Base-by-base conservation (phyloP, 1,284 basidiomycete species). In the Flammula alnicola region DNA sequence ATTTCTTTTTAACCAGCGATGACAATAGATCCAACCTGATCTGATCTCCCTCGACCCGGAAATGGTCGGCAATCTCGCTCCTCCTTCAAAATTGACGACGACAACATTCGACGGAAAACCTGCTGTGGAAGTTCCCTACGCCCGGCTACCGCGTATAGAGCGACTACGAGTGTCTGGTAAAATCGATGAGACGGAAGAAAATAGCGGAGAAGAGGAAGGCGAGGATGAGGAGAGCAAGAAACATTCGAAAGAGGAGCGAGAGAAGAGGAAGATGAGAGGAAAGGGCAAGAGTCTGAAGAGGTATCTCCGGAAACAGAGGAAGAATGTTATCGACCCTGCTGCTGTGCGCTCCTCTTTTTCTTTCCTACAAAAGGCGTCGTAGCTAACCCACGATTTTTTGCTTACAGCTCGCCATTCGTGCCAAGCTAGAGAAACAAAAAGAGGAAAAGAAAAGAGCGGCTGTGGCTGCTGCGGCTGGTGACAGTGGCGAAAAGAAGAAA, bases 1-100 rank as follows among this genome's bases (percentile, higher is more conserved):
- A 9, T 30, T 14, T 16, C 11, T 12, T 14, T 30, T 23, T 27
- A n/a, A 40, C 20, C 5, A 36, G 5, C 6, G 14, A 14, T n/a
- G 38, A 40, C 22, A 33, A 32, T 37, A 90, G 90, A 88, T 98
- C 55, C 90, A 91, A 72, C 89, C 94, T 3, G 95, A 98, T 57
- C 85, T 97, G 74, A 99, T 99, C 62, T 82, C 91, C 0, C 79
- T 98, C 49, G 93, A 98, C 68, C 85, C 92, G 0, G 87, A 93
- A 49, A 84, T 92, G 64, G 71, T 94, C 26, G 93, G 93, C 19
- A 81, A 81, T 14, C 73, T 95, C 35, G 85, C 81, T 5, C 80
- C 82, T 1, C 75, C 78, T 2, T 78, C 76, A 6, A 87, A 82
- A 58, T 63, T 84, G 44, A 83, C 77, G 33, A 83, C 80, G 14